These are phyloP conservation scores for Odontarrhena argentea DNA, from an alignment of 345 rosid genomes.

Conservation along the genomic window DNA sequence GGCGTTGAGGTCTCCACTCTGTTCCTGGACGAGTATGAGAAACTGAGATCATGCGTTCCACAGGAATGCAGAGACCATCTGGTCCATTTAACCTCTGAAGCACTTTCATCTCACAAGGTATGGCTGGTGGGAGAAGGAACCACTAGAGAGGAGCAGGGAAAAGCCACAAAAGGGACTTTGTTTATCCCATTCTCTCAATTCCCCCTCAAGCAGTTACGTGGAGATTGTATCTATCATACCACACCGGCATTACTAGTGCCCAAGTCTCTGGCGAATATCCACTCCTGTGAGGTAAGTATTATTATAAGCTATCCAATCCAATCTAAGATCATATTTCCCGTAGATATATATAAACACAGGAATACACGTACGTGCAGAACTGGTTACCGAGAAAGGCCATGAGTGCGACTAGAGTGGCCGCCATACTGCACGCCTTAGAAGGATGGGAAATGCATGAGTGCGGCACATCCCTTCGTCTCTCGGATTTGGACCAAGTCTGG, in stretches of 20 bases:
- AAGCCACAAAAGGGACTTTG: conserved; percentile 46
- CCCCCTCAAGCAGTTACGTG: conserved; percentile 52
- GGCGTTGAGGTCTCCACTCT: conserved; percentile 48
- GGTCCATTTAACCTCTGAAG: conserved; percentile 34
- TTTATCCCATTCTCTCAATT: conserved; percentile 49
- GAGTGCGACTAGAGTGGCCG: conserved; percentile 65
- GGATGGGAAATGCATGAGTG: conserved; percentile 55
- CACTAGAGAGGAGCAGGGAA: conserved; percentile 49
- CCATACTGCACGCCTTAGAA: conserved; percentile 59
- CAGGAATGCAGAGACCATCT: conserved; percentile 32
- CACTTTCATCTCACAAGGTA: conserved; percentile 35
- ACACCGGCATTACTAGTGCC: conserved; percentile 64
- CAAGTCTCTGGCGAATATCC: conserved; percentile 49
- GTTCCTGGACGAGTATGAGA: conserved; percentile 39
- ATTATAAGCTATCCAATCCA: no score
- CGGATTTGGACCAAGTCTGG: conserved; percentile 47
- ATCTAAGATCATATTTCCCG: no score
- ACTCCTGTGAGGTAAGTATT: conserved; percentile 63
- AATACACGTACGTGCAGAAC: conserved; percentile 45
- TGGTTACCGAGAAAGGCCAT: conserved; percentile 61
- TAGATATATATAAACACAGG: not conserved
- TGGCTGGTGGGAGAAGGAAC: conserved; percentile 72
- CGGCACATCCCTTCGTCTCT: conserved; percentile 41
- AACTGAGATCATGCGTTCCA: conserved; percentile 39
- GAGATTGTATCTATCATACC: conserved; percentile 59